These are phyloP conservation scores for Conringia planisiliqua DNA, from an alignment of 345 rosid genomes.

Conservation along the genomic window DNA sequence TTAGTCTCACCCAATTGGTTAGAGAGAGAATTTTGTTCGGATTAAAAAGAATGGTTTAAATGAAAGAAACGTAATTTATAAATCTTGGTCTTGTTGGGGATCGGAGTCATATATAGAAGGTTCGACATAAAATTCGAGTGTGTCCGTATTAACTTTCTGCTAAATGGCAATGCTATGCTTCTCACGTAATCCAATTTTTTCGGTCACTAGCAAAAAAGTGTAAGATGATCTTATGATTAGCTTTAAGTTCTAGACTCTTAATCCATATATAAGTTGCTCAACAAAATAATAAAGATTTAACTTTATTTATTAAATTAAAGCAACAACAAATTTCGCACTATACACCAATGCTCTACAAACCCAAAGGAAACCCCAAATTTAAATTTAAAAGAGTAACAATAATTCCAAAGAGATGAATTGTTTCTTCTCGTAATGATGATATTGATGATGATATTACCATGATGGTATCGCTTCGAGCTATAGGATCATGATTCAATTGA, in stretches of 20 bases:
- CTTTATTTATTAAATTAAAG: background rate
- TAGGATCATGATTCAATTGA: slow-evolving; percentile 19
- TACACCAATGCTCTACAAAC: slow-evolving; percentile 27
- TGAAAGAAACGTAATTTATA: background rate
- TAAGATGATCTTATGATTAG: background rate
- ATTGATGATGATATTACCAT: slow-evolving; percentile 2
- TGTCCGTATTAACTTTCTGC: no score
- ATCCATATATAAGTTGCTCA: background rate
- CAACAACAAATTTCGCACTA: slow-evolving; percentile 20
- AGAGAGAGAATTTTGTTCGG: background rate
- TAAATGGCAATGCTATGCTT: background rate
- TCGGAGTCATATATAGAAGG: background rate
- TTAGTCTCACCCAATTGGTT: background rate
- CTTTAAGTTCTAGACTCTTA: background rate
- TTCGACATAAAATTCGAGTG: background rate
- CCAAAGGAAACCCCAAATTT: background rate
- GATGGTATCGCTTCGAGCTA: background rate
- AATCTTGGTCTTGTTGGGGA: background rate
- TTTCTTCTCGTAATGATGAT: background rate
- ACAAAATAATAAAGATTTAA: background rate
- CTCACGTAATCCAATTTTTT: background rate
- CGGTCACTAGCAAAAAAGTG: background rate
- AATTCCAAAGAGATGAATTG: slow-evolving; percentile 10
- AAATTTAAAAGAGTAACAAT: slow-evolving; percentile 8
- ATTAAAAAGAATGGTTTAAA: background rate